phyloP scores from a whole-genome alignment of 192 early-diverging fungal species.

The Backusella tarrabulga region DNA sequence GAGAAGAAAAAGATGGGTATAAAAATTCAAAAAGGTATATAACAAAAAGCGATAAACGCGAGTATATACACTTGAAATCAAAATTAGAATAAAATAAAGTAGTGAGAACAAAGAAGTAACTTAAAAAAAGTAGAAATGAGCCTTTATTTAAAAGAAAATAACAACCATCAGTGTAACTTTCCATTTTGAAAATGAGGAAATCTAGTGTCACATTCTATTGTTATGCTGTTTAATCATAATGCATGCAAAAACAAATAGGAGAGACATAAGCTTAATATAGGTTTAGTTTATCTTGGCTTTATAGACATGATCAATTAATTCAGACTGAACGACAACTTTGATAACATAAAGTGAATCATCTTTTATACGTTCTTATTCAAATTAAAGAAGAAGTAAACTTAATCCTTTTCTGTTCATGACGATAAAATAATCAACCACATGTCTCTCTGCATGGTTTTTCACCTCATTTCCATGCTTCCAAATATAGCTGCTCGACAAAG shows the following conservation, averaged over 20 bases:
- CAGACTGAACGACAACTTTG: background rate
- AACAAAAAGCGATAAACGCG: background rate
- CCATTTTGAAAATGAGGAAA: background rate
- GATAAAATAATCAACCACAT: background rate
- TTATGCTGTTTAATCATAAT: slow-evolving; percentile 7
- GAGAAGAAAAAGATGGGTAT: background rate
- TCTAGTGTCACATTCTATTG: slow-evolving; percentile 7
- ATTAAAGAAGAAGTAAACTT: background rate
- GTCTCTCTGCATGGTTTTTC: background rate
- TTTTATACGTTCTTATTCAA: background rate
- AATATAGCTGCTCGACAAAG: background rate
- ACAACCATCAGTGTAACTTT: slow-evolving; percentile 6
- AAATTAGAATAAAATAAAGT: background rate
- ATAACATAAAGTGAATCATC: background rate
- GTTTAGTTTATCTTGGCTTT: background rate
- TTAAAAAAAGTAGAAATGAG: background rate
- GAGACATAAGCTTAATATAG: slow-evolving; percentile 2
- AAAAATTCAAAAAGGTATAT: background rate
- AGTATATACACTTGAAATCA: background rate
- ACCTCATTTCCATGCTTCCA: slow-evolving; percentile 1
- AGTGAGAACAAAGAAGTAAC: background rate
- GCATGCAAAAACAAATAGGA: slow-evolving; percentile 10
- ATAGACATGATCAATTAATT: background rate
- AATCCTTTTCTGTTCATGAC: background rate
- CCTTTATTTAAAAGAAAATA: slow-evolving; percentile 6